These are phyloP conservation scores for Scopulariopsis brevicaulis DNA, from an alignment of 2,329 filamentous ascomycete genomes.

Conservation along the genomic window DNA sequence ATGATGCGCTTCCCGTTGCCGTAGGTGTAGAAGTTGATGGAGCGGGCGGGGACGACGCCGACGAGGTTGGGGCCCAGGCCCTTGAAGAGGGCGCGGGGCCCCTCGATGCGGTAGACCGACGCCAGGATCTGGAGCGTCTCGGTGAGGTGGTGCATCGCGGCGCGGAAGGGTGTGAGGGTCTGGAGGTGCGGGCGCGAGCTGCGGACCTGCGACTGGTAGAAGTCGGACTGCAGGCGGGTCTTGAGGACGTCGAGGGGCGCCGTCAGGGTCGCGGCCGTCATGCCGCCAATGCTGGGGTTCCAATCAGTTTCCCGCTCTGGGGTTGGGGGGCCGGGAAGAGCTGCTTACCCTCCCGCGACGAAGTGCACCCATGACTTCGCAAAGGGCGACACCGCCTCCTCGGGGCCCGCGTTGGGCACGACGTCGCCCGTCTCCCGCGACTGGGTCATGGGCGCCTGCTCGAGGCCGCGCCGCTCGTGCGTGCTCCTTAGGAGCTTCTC, in stretches of 20 bases:
- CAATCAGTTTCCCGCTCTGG: constrained; percentile 8
- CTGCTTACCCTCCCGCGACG: constrained; percentile 70
- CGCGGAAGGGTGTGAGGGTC: constrained; percentile 52
- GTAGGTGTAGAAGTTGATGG: constrained; percentile 91
- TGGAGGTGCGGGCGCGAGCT: constrained; percentile 44
- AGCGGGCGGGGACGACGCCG: constrained; percentile 78
- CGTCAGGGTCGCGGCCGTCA: constrained; percentile 86
- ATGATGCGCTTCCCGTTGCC: constrained; percentile 83
- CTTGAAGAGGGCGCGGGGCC: constrained; percentile 82
- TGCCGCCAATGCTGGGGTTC: constrained; percentile 63
- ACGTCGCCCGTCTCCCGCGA: constrained; percentile 50
- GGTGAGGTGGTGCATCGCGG: constrained; percentile 60
- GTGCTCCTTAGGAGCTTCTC: constrained; percentile 19
- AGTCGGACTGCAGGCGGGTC: constrained; percentile 86
- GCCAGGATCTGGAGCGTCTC: constrained; percentile 82
- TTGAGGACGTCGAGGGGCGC: constrained; percentile 90
- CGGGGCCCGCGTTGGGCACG: constrained; percentile 24
- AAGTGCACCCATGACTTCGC: constrained; percentile 87
- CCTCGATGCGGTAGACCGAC: constrained; percentile 70
- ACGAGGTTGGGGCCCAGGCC: constrained; percentile 83
- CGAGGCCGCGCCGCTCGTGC: constrained; percentile 15
- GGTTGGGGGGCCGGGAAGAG: background rate
- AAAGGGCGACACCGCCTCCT: constrained; percentile 32
- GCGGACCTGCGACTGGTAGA: constrained; percentile 71
- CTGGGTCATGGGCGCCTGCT: constrained; percentile 20